A percentile compares a stretch with the other conserved stretches of the same genome.
Evolutionary conservation across 2,329 filamentous ascomycete genomes (phyloP).

Genomic region (Cladosporium sp.): DNA sequence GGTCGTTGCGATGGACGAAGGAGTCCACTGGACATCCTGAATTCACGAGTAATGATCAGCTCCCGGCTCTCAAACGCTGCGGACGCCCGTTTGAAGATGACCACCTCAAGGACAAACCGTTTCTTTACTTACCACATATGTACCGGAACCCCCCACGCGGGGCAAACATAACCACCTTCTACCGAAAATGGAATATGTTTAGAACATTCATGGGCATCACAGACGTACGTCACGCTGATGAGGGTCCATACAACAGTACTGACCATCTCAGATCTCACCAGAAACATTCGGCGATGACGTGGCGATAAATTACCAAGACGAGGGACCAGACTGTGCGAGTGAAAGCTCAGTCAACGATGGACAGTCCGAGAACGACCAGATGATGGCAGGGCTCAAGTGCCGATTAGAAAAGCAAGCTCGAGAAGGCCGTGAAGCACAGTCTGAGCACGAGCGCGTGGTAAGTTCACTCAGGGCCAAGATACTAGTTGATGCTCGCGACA

Average conservation of each 20-base stretch:
- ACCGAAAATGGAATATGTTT: slow-evolving; percentile 11
- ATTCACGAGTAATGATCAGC: neutral
- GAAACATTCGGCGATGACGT: neutral
- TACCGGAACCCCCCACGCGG: neutral
- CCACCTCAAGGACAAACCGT: slow-evolving; percentile 3
- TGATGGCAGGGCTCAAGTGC: neutral
- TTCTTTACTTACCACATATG: slow-evolving; percentile 7
- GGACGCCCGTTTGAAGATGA: slow-evolving; percentile 15
- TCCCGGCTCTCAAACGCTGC: neutral
- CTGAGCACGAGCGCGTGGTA: neutral
- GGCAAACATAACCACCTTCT: slow-evolving; percentile 2
- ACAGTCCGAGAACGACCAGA: neutral
- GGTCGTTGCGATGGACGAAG: neutral
- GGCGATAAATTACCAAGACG: neutral
- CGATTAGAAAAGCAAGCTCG: neutral
- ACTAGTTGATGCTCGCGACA: neutral
- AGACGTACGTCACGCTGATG: neutral
- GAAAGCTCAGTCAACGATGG: neutral
- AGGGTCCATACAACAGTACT: neutral
- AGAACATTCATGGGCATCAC: slow-evolving; percentile 7
- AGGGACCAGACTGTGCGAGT: neutral
- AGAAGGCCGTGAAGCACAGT: slow-evolving; percentile 2
- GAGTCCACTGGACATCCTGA: neutral
- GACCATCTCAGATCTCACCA: neutral
- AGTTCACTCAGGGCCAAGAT: neutral